Conservation (phyloP, 108 stramenopile genomes). For the Seminavis robusta region DNA sequence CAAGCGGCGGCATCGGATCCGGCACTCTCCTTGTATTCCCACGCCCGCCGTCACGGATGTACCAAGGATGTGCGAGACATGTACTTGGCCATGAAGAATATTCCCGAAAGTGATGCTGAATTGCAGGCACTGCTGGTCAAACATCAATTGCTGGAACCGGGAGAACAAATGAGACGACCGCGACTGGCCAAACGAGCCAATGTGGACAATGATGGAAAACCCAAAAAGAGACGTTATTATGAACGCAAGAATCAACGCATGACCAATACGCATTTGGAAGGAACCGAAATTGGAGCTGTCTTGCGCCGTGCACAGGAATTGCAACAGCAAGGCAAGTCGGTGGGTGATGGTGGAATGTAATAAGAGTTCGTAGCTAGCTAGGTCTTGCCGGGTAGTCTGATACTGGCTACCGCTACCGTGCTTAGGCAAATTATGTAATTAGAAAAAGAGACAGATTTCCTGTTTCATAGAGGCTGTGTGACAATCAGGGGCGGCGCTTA, state of each 20-base stretch:
- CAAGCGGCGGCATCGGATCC: conserved; percentile 67
- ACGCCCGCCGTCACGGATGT: conserved; percentile 81
- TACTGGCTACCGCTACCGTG: no score
- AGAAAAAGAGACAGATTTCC: no score
- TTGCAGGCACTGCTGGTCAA: conserved; percentile 50
- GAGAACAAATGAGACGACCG: conserved; percentile 68
- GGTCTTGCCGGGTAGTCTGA: no score
- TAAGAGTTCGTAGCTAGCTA: no score
- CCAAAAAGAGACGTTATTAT: conserved; percentile 83
- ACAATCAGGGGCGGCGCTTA: no score
- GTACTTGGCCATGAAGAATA: conserved; percentile 54
- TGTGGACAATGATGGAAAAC: conserved; percentile 81
- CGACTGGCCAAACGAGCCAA: conserved; percentile 61
- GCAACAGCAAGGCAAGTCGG: conserved; percentile 72
- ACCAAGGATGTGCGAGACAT: conserved; percentile 80
- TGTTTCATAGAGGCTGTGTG: no score
- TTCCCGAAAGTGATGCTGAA: conserved; percentile 64
- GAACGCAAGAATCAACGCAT: conserved; percentile 80
- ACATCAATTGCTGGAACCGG: conserved; percentile 74
- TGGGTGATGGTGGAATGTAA: conserved; percentile 90
- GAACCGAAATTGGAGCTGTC: conserved; percentile 75
- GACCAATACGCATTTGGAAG: conserved; percentile 85
- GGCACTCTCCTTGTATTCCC: conserved; percentile 50
- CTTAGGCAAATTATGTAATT: no score
- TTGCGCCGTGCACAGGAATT: conserved; percentile 64